These are phyloP conservation scores for Nakaseomyces sp. DNA, from an alignment of 1,139 yeast species.

Conservation along the genomic window DNA sequence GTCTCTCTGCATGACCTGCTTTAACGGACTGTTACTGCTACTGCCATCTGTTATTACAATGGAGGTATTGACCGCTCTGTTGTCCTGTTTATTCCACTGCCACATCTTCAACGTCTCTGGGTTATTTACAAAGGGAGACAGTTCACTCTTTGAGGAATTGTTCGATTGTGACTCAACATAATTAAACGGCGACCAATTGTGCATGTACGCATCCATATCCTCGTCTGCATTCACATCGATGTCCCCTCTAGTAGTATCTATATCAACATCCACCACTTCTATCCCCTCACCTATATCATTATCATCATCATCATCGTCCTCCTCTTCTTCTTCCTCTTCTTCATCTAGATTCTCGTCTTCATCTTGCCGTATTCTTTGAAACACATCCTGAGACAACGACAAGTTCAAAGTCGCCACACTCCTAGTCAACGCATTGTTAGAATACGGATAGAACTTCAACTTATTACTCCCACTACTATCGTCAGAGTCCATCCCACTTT, in stretches of 20 bases:
- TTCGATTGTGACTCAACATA: constrained; percentile 10
- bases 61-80: neutral
- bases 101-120: constrained; percentile 18
- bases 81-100: constrained; percentile 9
- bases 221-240: neutral
- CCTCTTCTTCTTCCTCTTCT: constrained; percentile 9
- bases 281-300: too few species aligned
- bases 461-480: constrained; percentile 11
- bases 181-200: constrained; percentile 26
- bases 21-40: neutral
- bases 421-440: constrained; percentile 25
- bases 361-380: neutral
- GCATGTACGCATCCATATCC: constrained; percentile 14
- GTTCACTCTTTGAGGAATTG: constrained; percentile 23
- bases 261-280: too few species aligned
- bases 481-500: neutral
- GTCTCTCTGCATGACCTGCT: neutral
- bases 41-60: neutral
- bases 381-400: constrained; percentile 13
- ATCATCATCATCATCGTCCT: neutral
- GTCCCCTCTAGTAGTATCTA: neutral
- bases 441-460: constrained; percentile 24
- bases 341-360: too few species aligned
- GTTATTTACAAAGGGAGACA: constrained; percentile 26
- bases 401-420: constrained; percentile 28